A percentile compares a stretch with the other conserved stretches of the same genome.
These are phyloP conservation scores for Sugiyamaella marilandica DNA, from an alignment of 805 yeast genomes.

Conservation along the genomic window DNA sequence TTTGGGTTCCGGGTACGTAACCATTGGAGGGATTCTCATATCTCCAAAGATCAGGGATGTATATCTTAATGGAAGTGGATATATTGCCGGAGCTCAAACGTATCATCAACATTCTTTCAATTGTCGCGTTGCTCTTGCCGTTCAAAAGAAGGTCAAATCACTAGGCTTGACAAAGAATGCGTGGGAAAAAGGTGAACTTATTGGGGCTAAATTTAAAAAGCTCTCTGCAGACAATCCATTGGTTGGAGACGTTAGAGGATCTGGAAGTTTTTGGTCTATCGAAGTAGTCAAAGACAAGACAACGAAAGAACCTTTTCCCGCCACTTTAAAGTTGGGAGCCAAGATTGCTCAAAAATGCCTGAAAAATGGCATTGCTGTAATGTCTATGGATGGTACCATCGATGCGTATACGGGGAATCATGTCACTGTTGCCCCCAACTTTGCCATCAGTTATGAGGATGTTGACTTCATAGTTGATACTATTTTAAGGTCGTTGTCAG, in stretches of 20 bases:
- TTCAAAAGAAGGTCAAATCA: constrained; percentile 39
- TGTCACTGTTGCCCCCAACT: constrained; percentile 10
- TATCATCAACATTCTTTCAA: constrained; percentile 45
- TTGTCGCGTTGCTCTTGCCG: constrained; percentile 40
- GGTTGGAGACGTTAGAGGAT: constrained; percentile 60
- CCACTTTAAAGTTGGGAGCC: constrained; percentile 8
- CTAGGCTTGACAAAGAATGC: constrained; percentile 40
- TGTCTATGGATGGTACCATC: constrained; percentile 13
- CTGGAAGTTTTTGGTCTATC: constrained; percentile 56
- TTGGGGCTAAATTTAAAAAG: constrained; percentile 38
- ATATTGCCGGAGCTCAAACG: constrained; percentile 45
- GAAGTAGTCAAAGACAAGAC: constrained; percentile 52
- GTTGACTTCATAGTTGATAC: constrained; percentile 11
- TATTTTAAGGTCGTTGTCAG: background rate
- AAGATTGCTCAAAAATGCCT: constrained; percentile 7
- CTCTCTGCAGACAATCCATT: constrained; percentile 34
- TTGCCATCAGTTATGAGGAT: constrained; percentile 12
- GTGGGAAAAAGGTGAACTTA: constrained; percentile 39
- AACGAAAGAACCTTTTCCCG: constrained; percentile 42
- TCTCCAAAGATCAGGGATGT: constrained; percentile 40
- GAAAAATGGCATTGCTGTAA: constrained; percentile 13
- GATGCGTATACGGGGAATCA: constrained; percentile 11
- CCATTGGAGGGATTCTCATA: constrained; percentile 44
- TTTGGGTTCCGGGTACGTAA: constrained; percentile 44
- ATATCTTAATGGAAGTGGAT: constrained; percentile 39